Conservation (phyloP, 2,329 filamentous ascomycete species). For the Magnaporthales sp. region DNA sequence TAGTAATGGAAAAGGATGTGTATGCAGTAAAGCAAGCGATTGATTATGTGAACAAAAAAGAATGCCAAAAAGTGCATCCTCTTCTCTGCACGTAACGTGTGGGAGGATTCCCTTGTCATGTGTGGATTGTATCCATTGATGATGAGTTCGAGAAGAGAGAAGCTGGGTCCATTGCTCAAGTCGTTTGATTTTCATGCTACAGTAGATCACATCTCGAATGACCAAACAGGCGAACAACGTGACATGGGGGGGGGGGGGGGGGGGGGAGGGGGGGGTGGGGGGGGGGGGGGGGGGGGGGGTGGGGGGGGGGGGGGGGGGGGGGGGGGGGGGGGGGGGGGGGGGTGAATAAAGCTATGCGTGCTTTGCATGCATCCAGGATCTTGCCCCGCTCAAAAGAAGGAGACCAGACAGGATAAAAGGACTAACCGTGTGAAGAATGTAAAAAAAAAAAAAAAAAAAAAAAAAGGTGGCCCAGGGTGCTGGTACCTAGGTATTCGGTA, state of each 20-base stretch:
- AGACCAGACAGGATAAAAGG: neutral
- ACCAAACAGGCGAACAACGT: neutral
- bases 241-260: neutral
- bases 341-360: neutral
- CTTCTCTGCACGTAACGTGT: too few species aligned
- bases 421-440: neutral
- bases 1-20: neutral
- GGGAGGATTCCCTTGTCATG: neutral
- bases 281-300: too few species aligned
- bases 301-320: too few species aligned
- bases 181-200: neutral
- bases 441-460: too few species aligned
- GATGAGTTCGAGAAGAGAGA: neutral
- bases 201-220: neutral
- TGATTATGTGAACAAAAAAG: neutral
- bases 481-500: neutral
- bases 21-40: neutral
- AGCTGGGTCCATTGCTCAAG: neutral
- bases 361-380: neutral
- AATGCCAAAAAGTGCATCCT: neutral
- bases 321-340: too few species aligned
- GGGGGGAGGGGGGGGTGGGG: too few species aligned
- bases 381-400: neutral
- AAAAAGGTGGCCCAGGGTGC: neutral
- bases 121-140: neutral